Conservation (phyloP, 139 green algal species). For the Edaphochlamys debaryana region DNA sequence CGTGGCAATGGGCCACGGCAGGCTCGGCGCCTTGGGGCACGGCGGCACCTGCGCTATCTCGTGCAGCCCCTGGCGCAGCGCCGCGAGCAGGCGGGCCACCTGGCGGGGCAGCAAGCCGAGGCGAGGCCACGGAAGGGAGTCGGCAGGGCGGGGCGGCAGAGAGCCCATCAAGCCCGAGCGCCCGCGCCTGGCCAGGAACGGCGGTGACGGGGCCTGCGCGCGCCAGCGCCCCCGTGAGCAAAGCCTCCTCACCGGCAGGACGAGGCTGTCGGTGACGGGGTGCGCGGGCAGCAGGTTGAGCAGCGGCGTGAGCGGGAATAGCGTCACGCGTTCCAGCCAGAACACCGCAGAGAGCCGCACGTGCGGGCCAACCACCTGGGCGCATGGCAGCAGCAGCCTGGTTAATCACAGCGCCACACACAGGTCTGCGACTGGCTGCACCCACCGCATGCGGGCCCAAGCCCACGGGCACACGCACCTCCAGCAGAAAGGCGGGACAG, state of each 20-base stretch:
- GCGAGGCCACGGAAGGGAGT: not conserved
- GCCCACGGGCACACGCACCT: not conserved
- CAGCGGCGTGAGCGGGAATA: conserved; percentile 7
- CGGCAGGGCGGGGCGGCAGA: not conserved
- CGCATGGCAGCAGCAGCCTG: too few relatives aligned
- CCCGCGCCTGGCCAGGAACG: too few relatives aligned
- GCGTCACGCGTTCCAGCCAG: not conserved
- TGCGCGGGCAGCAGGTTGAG: too few relatives aligned
- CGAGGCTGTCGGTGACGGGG: not conserved
- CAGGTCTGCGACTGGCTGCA: not conserved
- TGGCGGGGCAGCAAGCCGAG: not conserved
- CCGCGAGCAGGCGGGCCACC: not conserved
- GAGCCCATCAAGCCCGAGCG: not conserved
- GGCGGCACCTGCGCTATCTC: not conserved
- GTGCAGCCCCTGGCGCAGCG: not conserved
- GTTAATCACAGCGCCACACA: too few relatives aligned
- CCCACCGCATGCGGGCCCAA: too few relatives aligned
- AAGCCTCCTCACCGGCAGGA: not conserved
- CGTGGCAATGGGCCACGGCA: not conserved
- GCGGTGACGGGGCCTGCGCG: not conserved
- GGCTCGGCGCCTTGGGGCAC: not conserved
- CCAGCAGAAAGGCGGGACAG: not conserved
- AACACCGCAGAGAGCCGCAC: not conserved
- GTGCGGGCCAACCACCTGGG: not conserved
- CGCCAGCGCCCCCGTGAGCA: too few relatives aligned